Base-by-base conservation (phyloP, 306 rosid genomes). In the Lotus japonicus region DNA sequence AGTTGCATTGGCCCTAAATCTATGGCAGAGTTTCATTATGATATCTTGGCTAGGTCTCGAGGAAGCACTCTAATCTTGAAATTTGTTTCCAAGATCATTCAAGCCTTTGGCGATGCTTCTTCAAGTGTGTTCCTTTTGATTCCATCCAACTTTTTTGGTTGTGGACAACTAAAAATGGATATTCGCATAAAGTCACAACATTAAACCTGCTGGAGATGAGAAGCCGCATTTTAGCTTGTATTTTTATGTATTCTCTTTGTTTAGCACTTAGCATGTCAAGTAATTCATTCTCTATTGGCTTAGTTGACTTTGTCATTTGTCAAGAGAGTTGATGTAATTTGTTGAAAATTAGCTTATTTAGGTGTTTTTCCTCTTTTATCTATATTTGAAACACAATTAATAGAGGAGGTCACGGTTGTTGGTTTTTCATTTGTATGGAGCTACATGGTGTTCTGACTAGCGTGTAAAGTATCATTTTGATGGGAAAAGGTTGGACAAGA, bases 1-100 rank as follows among this genome's bases (percentile, higher is more conserved):
- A 66, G 64, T 62, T 74, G 91, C 58, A 61, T 91, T 38, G 82
- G 90, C 49, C 86, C 92, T 51, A 61, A 58, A 58, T 59, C 79
- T 3, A 52, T 41, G 39, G 44, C 13, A 31, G 49, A 4, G n/a
- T 83, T 80, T 56, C 76, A 18, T 68, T 91, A 88, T 56, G 87
- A 74, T 38, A 69, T 91, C 10, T 11, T 57, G 57, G 92, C 79
- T 12, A 79, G 72, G 83, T 58, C 70, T 15, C 56, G 45, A 1
- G 78, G 77, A 50, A 66, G 51, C 68, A 9, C 73, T 50, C 77
- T 86, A 26, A 61, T 48, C 54, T 42, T 88, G 23, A 78, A 76
- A 58, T 83, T 94, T 42, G 45, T 43, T 43, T 64, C 82, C 5
- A 77, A 77, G 67, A 65, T 72, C 67, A 51, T 69, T 64, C 91